Evolutionary conservation across 192 early-diverging fungal genomes (phyloP), one percentile per base, ranked within the genome.

Genomic region (Coemansia guatemalensis): DNA sequence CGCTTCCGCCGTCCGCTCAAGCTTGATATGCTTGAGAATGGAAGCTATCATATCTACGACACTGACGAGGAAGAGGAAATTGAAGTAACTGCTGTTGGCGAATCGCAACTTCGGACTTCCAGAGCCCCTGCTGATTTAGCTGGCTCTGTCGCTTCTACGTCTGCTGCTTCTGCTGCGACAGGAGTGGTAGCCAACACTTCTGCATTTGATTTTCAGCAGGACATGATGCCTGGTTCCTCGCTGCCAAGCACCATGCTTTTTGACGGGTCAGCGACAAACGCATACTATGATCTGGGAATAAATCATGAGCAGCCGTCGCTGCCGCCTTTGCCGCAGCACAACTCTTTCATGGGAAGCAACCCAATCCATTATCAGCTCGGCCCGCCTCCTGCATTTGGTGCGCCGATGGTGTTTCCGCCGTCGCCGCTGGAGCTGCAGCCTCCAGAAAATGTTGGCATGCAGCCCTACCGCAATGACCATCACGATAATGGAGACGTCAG

Each of bases 1-100:
- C 57, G 64, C 26, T 78, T 78, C 30, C 49, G 75, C 1, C 61
- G 75, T 12, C 75, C 75, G 3, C 39, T 73, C 0, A 68, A 61
- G n/a, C 49, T 73, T 14, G 61, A 67, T 8, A 30, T 73, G 12
- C 30, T 33, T n/a, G 75, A 69, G 0, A 64, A 66, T n/a, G 41
- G 44, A 5, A 24, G 32, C n/a, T 72, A 78, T 26, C 55, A 65
- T 23, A 64, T 78, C 18, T 56, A 66, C 32, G 67, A 68, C 24
- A 64, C 66, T 3, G 75, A 73, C 1, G 63, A 63, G 4, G 64
- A 70, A 5, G 75, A 73, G 21, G 68, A 49, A 5, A 32, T 21
- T 22, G 60, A 60, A 0, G 50, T 48, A 20, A 39, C 41, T 25
- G 33, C 52, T 29, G 25, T 6, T 29, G 23, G 12, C 5, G 52